These are phyloP conservation scores for Silene uniflora DNA, from an alignment of 148 eudicot genomes.

Conservation along the genomic window DNA sequence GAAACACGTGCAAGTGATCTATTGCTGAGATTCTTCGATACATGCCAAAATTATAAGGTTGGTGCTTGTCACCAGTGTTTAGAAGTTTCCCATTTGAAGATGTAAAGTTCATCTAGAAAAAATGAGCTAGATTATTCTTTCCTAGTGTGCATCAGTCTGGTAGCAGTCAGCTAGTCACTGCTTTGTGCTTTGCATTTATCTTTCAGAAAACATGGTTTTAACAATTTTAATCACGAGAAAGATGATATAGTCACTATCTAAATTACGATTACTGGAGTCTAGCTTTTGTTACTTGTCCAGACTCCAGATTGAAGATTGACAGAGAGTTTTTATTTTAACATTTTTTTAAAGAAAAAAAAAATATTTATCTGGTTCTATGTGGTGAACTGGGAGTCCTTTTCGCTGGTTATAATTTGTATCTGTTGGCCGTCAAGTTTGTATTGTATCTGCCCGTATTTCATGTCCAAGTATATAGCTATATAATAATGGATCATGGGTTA, in stretches of 20 bases:
- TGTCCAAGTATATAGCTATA: background rate
- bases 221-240: background rate
- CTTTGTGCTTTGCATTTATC: constrained; percentile 1
- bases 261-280: background rate
- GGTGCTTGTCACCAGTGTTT: background rate
- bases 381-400: background rate
- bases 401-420: background rate
- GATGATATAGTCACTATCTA: too few species aligned
- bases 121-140: constrained; percentile 7
- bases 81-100: background rate
- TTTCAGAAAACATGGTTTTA: background rate
- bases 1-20: constrained; percentile 97
- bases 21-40: constrained; percentile 84
- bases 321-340: background rate
- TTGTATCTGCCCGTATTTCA: background rate
- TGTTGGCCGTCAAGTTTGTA: constrained; percentile 2
- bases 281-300: background rate
- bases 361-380: background rate
- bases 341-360: too few species aligned
- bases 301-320: background rate
- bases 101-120: background rate
- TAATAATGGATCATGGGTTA: background rate
- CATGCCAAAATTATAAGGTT: constrained; percentile 96
- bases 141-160: background rate
- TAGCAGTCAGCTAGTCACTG: background rate